Percentiles rank a stretch among this genome's conserved stretches.
These are phyloP conservation scores for Ogataea pignaliae DNA, from an alignment of 805 yeast genomes.

Conservation along the genomic window DNA sequence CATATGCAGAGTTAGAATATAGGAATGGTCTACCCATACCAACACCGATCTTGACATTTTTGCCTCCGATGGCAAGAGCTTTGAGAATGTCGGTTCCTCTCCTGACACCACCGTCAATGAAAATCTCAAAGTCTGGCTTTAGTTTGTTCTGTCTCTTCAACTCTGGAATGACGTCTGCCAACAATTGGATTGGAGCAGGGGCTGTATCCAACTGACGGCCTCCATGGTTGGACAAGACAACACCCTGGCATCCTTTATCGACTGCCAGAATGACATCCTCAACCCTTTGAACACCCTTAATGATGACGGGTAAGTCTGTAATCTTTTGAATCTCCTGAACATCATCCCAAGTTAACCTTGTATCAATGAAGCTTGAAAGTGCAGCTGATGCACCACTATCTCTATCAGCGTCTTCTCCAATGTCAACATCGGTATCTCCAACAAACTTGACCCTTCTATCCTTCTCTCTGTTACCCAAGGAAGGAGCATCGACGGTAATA, in stretches of 20 bases:
- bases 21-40: conserved; percentile 67
- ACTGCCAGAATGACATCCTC: conserved; percentile 76
- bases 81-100: conserved; percentile 65
- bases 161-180: conserved; percentile 63
- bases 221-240: conserved; percentile 86
- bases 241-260: conserved; percentile 68
- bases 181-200: conserved; percentile 69
- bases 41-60: conserved; percentile 65
- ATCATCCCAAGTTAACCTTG: conserved; percentile 62
- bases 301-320: conserved; percentile 62
- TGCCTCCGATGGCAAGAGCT: conserved; percentile 66
- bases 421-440: conserved; percentile 43
- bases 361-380: conserved; percentile 78
- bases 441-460: conserved; percentile 27
- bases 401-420: conserved; percentile 49
- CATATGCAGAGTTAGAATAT: conserved; percentile 60
- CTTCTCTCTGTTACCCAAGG: conserved; percentile 86
- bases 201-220: conserved; percentile 85
- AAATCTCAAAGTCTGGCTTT: conserved; percentile 51
- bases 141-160: conserved; percentile 40
- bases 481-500: conserved; percentile 91
- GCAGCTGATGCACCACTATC: conserved; percentile 84
- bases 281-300: conserved; percentile 81
- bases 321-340: conserved; percentile 48
- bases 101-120: conserved; percentile 65